phyloP scores from a whole-genome alignment of 2,329 filamentous ascomycete species.

The Beauveria brongniartii region DNA sequence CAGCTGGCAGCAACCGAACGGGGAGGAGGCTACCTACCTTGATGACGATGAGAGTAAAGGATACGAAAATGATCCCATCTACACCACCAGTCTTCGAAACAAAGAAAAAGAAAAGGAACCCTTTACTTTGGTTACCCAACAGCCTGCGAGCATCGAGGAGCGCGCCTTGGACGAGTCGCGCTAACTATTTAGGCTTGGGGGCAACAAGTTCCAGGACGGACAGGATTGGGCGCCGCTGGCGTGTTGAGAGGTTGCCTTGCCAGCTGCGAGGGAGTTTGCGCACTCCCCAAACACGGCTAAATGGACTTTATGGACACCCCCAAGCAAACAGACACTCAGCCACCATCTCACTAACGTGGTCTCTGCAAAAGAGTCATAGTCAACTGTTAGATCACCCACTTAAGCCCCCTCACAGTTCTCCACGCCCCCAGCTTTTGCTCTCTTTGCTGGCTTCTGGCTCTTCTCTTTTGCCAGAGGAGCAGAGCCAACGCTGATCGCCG shows the following conservation, averaged over 20 bases:
- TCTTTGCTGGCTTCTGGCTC: not conserved
- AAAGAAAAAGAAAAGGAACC: too few species aligned
- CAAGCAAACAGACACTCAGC: not conserved
- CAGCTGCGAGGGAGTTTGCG: not conserved
- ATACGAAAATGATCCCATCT: too few species aligned
- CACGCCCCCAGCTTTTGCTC: conserved; percentile 9
- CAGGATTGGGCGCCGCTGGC: not conserved
- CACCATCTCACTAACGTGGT: not conserved
- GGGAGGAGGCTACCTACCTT: too few species aligned
- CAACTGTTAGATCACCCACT: not conserved
- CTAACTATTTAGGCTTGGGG: not conserved
- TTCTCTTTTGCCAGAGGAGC: not conserved
- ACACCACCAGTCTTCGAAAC: too few species aligned
- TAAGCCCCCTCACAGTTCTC: not conserved
- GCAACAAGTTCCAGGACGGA: too few species aligned
- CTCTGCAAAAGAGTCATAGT: not conserved
- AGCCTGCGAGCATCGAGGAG: too few species aligned
- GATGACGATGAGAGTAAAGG: too few species aligned
- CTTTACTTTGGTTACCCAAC: too few species aligned
- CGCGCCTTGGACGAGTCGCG: too few species aligned
- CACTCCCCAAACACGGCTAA: not conserved
- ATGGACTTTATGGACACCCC: not conserved
- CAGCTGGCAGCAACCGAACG: not conserved
- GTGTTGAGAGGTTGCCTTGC: not conserved
- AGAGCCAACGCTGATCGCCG: not conserved